phyloP scores from a whole-genome alignment of 768 basidiomycete genomes.

The Kwoniella dendrophila region DNA sequence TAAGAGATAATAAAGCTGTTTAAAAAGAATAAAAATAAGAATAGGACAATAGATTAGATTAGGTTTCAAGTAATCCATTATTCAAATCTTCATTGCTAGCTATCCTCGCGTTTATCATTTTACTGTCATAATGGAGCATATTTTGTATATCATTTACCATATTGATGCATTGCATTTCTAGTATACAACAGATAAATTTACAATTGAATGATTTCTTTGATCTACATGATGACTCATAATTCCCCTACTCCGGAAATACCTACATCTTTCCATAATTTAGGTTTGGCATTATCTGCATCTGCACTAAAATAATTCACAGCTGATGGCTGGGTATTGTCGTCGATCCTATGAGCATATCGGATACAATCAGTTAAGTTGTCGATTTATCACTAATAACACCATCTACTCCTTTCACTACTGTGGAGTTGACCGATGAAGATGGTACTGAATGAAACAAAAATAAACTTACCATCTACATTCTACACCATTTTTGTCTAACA shows the following conservation, averaged over 20 bases:
- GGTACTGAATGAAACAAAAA: neutral
- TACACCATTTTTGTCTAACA: slow-evolving; percentile 78
- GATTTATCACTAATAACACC: neutral
- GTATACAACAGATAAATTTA: slow-evolving; percentile 2
- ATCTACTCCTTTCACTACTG: no score
- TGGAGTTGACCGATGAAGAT: slow-evolving; percentile 7
- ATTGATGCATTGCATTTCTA: slow-evolving; percentile 5
- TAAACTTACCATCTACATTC: slow-evolving; percentile 72
- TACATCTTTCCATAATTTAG: slow-evolving; percentile 71
- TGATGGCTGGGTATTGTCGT: slow-evolving; percentile 73
- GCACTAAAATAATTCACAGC: slow-evolving; percentile 74
- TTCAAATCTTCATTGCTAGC: no score
- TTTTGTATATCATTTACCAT: neutral
- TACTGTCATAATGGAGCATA: neutral
- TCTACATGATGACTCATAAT: slow-evolving; percentile 59
- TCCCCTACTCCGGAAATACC: slow-evolving; percentile 69
- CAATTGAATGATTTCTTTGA: neutral
- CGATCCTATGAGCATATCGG: slow-evolving; percentile 63
- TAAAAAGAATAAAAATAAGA: neutral
- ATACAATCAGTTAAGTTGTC: neutral
- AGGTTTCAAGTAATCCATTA: no score
- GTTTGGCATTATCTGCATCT: slow-evolving; percentile 75
- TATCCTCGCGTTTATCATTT: no score
- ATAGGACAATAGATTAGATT: no score
- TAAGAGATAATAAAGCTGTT: slow-evolving; percentile 39